Evolutionary conservation across 176 grass and related monocot species (phyloP).

Genomic region (Oryza officinalis): DNA sequence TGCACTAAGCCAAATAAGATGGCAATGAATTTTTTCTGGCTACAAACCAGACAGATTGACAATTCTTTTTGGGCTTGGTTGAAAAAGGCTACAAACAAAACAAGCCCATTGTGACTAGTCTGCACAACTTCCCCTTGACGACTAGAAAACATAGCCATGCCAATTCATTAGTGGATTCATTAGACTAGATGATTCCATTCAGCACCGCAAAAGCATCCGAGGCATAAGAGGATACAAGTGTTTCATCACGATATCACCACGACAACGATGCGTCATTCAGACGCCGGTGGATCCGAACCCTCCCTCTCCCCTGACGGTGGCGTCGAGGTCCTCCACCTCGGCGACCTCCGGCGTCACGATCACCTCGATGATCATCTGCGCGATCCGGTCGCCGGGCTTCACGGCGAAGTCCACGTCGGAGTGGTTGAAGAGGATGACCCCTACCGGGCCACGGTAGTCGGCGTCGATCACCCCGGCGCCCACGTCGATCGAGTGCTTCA

Average conservation of each 20-base stretch:
- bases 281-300: constrained; percentile 86
- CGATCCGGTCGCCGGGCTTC: constrained; percentile 66
- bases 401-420: constrained; percentile 71
- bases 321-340: constrained; percentile 81
- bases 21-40: too few species aligned
- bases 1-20: too few species aligned
- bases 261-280: constrained; percentile 43
- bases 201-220: background rate
- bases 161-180: background rate
- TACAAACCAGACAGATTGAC: too few species aligned
- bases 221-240: background rate
- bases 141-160: background rate
- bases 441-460: constrained; percentile 72
- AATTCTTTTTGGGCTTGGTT: too few species aligned
- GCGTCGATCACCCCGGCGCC: constrained; percentile 93
- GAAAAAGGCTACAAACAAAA: too few species aligned
- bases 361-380: constrained; percentile 73
- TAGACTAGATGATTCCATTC: background rate
- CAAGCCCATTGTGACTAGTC: too few species aligned
- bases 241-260: background rate
- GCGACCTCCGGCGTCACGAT: constrained; percentile 68
- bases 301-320: constrained; percentile 68
- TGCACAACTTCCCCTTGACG: too few species aligned
- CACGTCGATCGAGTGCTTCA: constrained; percentile 86
- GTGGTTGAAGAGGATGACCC: constrained; percentile 94